phyloP scores from a whole-genome alignment of 331 rosid genomes.

The Pyrus hybrid region DNA sequence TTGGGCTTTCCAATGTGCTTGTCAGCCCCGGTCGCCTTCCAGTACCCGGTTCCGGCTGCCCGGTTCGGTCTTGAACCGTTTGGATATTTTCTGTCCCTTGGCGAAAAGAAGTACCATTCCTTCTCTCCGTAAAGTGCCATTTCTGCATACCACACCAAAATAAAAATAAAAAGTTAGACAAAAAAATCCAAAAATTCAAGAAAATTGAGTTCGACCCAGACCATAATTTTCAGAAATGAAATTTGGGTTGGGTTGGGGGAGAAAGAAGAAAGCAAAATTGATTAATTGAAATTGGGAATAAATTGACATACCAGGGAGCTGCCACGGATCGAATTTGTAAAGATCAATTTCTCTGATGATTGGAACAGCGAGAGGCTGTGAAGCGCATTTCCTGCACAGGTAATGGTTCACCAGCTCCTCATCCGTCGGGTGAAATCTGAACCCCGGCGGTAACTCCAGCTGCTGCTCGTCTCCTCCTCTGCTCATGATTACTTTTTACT shows the following conservation, averaged over 20 bases:
- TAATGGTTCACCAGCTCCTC: slow-evolving; percentile 81
- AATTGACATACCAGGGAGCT: slow-evolving; percentile 55
- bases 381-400: slow-evolving; percentile 60
- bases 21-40: slow-evolving; percentile 95
- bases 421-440: slow-evolving; percentile 93
- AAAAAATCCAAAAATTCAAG: neutral
- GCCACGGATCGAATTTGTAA: slow-evolving; percentile 89
- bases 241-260: neutral
- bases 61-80: slow-evolving; percentile 95
- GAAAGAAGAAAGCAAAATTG: too few relatives aligned
- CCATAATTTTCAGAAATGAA: neutral
- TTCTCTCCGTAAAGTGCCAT: slow-evolving; percentile 70
- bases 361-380: slow-evolving; percentile 56
- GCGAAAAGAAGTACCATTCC: slow-evolving; percentile 91
- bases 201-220: neutral
- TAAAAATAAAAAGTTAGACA: neutral
- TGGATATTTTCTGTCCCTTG: slow-evolving; percentile 75
- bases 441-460: slow-evolving; percentile 73
- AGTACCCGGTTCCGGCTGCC: slow-evolving; percentile 73
- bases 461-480: slow-evolving; percentile 8
- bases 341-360: slow-evolving; percentile 82
- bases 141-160: slow-evolving; percentile 17
- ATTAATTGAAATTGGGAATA: neutral
- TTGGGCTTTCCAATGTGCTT: slow-evolving; percentile 80
- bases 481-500: slow-evolving; percentile 18